phyloP scores from a whole-genome alignment of 345 rosid species.

The Hibiscus mutabilis region DNA sequence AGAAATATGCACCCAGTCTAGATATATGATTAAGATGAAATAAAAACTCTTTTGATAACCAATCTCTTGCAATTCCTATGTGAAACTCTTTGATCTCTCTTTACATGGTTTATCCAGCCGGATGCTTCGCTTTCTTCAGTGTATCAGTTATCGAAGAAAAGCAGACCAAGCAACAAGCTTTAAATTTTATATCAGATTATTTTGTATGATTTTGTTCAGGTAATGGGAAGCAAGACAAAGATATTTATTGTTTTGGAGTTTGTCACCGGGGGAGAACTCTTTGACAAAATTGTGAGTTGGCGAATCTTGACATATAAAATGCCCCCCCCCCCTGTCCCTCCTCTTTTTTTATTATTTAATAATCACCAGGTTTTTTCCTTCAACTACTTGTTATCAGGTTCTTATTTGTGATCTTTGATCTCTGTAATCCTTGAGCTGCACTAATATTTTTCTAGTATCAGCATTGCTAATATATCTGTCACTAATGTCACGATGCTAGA shows the following conservation, averaged over 20 bases:
- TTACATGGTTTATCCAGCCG: not conserved
- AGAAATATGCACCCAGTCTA: not conserved
- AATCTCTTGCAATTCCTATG: not conserved
- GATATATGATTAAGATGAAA: not conserved
- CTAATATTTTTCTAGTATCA: not conserved
- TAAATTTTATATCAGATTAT: not conserved
- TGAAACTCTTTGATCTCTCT: not conserved
- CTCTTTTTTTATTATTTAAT: too few relatives aligned
- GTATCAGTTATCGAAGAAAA: not conserved
- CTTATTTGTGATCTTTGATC: too few relatives aligned
- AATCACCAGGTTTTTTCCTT: too few relatives aligned
- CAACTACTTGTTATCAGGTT: too few relatives aligned
- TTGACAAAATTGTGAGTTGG: constrained; percentile 70
- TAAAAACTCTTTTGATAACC: not conserved
- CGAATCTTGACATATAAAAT: not conserved
- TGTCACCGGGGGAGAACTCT: constrained; percentile 76
- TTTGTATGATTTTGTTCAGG: constrained; percentile 30
- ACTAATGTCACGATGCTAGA: too few relatives aligned
- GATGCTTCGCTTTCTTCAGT: not conserved
- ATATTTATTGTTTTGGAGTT: constrained; percentile 70
- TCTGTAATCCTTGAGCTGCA: too few relatives aligned
- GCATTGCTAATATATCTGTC: not conserved
- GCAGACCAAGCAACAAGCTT: not conserved
- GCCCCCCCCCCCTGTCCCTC: too few relatives aligned
- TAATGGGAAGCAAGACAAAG: constrained; percentile 72